Conservation (phyloP, 2,329 filamentous ascomycete species). For the Calonectria crousiana region DNA sequence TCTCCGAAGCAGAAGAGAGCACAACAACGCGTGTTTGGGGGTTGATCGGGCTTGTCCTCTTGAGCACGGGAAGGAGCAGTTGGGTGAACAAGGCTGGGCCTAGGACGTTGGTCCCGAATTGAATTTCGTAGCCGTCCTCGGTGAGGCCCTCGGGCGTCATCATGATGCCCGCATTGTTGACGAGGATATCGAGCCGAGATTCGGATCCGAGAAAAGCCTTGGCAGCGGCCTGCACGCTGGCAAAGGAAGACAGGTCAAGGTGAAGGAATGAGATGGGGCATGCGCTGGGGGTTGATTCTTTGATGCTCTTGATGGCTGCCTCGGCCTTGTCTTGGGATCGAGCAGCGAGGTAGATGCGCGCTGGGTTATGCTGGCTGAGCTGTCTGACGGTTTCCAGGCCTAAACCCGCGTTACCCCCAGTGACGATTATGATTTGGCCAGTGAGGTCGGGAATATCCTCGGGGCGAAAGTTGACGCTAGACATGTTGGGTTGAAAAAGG, state of each 20-base stretch:
- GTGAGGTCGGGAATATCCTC: slow-evolving; percentile 23
- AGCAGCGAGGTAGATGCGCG: slow-evolving; percentile 14
- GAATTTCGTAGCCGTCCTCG: slow-evolving; percentile 30
- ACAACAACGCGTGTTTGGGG: background rate
- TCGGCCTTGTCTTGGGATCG: slow-evolving; percentile 14
- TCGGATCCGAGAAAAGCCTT: slow-evolving; percentile 2
- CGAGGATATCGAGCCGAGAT: slow-evolving; percentile 26
- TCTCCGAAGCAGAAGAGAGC: background rate
- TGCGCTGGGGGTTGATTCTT: background rate
- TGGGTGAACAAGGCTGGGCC: slow-evolving; percentile 27
- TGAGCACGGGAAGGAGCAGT: slow-evolving; percentile 30
- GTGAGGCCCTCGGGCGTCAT: slow-evolving; percentile 27
- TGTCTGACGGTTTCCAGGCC: slow-evolving; percentile 19
- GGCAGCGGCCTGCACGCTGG: slow-evolving; percentile 11
- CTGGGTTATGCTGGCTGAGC: slow-evolving; percentile 2
- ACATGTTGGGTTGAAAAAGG: background rate
- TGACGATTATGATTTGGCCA: slow-evolving; percentile 21
- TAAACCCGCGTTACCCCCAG: slow-evolving; percentile 24
- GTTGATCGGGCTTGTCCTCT: background rate
- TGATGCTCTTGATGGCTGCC: slow-evolving; percentile 3
- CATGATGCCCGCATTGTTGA: slow-evolving; percentile 31
- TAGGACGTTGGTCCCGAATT: slow-evolving; percentile 33
- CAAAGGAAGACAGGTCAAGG: slow-evolving; percentile 19
- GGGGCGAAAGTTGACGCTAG: background rate
- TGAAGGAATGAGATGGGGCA: background rate